Evolutionary conservation across 2,329 filamentous ascomycete genomes (phyloP).

Genomic region (Cytospora paraplurivora): DNA sequence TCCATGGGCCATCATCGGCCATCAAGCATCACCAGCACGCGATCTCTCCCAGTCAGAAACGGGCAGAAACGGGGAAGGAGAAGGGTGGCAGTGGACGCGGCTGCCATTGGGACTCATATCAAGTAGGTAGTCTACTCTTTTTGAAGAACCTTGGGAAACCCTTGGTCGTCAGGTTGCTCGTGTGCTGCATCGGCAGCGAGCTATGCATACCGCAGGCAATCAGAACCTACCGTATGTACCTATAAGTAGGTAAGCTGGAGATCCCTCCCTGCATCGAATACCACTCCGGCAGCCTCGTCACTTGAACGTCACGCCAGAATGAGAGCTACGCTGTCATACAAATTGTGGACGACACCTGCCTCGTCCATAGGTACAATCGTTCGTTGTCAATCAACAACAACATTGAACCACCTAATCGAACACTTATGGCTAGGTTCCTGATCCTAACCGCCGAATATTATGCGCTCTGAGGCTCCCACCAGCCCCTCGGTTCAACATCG

Average conservation of each 20-base stretch:
- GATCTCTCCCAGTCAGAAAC: too few species aligned
- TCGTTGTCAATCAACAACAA: background rate
- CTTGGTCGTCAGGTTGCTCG: too few species aligned
- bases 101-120: too few species aligned
- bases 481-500: background rate
- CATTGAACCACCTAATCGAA: background rate
- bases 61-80: too few species aligned
- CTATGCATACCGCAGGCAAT: conserved; percentile 5
- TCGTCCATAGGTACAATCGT: background rate
- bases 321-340: background rate
- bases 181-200: conserved; percentile 2
- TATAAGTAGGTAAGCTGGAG: background rate
- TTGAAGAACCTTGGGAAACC: too few species aligned
- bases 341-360: background rate
- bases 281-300: background rate
- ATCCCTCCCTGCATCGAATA: background rate
- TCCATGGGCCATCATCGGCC: too few species aligned
- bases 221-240: too few species aligned
- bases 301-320: conserved; percentile 1
- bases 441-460: background rate
- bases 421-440: background rate
- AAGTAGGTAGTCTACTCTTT: too few species aligned
- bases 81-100: too few species aligned
- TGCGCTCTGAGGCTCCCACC: background rate
- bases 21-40: too few species aligned